Evolutionary conservation across 306 rosid genomes (phyloP).

Genomic region (Prunus davidiana): DNA sequence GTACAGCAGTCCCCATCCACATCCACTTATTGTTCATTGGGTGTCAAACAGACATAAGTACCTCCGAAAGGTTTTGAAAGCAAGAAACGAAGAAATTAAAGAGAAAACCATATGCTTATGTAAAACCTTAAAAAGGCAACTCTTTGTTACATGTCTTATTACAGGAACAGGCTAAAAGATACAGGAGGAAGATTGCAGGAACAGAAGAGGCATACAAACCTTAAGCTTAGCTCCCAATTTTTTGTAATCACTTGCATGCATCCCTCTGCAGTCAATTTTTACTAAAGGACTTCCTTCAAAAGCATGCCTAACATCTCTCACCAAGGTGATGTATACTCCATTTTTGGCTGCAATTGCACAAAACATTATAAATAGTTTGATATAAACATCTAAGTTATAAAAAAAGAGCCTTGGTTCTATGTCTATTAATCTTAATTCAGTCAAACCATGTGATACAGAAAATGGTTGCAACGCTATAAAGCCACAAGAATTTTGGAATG

Average conservation of each 20-base stretch:
- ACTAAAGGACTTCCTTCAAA: conserved; percentile 86
- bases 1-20: background rate
- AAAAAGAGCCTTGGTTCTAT: background rate
- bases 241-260: conserved; percentile 95
- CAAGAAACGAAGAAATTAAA: background rate
- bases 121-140: background rate
- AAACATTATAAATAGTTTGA: conserved; percentile 25
- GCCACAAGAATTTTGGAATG: background rate
- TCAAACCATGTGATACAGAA: background rate
- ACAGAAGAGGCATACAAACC: conserved; percentile 41
- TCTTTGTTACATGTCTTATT: background rate
- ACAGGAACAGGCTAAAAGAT: background rate
- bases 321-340: conserved; percentile 76
- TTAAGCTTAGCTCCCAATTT: conserved; percentile 91
- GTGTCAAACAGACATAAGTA: background rate
- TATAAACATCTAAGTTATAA: conserved; percentile 7
- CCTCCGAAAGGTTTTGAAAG: background rate
- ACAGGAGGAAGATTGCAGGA: background rate
- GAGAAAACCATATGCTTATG: background rate
- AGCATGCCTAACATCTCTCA: conserved; percentile 78
- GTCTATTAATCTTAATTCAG: conserved; percentile 1
- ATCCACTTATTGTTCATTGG: background rate
- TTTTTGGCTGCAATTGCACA: conserved; percentile 63
- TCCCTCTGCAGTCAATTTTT: conserved; percentile 79
- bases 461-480: background rate